These are phyloP conservation scores for Colletotrichum kahawae DNA, from an alignment of 2,329 filamentous ascomycete species.

Conservation along the genomic window DNA sequence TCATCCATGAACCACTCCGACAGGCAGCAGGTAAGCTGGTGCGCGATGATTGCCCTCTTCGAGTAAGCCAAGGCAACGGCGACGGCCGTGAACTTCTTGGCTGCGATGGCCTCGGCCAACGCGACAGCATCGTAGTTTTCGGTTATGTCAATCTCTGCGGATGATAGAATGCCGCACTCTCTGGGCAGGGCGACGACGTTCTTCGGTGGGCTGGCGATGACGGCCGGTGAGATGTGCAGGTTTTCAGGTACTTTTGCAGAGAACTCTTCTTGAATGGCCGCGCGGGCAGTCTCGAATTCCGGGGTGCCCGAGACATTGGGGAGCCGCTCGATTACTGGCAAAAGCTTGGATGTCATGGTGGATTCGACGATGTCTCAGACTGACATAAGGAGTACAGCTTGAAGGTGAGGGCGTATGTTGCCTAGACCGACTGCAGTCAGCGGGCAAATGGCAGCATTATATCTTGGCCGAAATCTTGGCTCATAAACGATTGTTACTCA, in stretches of 20 bases:
- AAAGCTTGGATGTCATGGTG: background rate
- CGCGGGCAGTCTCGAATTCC: constrained; percentile 28
- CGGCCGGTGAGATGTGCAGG: constrained; percentile 30
- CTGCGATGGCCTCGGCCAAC: constrained; percentile 43
- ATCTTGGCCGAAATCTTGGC: background rate
- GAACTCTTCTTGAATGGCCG: constrained; percentile 33
- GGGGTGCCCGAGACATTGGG: constrained; percentile 22
- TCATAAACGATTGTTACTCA: background rate
- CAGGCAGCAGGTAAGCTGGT: constrained; percentile 37
- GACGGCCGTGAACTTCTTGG: constrained; percentile 38
- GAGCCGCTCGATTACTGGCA: background rate
- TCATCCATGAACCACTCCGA: constrained; percentile 52
- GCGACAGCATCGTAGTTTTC: constrained; percentile 47
- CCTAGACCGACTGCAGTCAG: background rate
- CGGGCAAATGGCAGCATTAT: background rate
- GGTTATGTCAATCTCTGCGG: constrained; percentile 53
- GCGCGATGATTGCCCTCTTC: constrained; percentile 32
- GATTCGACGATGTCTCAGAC: background rate
- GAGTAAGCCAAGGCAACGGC: constrained; percentile 39
- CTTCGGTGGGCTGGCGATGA: constrained; percentile 23
- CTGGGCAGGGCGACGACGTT: constrained; percentile 39
- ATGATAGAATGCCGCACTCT: constrained; percentile 47
- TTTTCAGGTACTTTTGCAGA: constrained; percentile 33
- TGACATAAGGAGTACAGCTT: background rate
- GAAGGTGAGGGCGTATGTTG: background rate